Evolutionary conservation across 2,329 filamentous ascomycete genomes (phyloP).

Genomic region (Pseudovirgaria hyperparasitica): DNA sequence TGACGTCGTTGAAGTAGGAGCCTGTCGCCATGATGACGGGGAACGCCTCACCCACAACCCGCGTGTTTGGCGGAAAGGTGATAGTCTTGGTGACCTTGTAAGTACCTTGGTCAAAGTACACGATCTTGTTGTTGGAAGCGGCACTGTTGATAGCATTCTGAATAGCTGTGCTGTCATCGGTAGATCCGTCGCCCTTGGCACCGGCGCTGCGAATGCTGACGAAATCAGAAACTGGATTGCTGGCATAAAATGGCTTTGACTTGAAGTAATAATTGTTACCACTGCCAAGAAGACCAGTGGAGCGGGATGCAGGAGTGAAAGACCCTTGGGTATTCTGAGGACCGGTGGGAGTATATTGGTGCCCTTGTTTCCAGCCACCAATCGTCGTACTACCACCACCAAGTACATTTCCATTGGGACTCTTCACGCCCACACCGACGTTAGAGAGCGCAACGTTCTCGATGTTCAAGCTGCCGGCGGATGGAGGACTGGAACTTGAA

Average conservation of each 20-base stretch:
- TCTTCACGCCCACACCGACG: conserved; percentile 19
- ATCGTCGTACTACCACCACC: conserved; percentile 21
- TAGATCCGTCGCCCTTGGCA: conserved; percentile 68
- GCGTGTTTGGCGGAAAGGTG: conserved; percentile 53
- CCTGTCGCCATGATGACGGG: conserved; percentile 73
- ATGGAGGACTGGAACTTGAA: conserved; percentile 24
- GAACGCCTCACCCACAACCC: conserved; percentile 77
- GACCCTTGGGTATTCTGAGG: conserved; percentile 34
- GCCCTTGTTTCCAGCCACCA: conserved; percentile 22
- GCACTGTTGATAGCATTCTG: conserved; percentile 60
- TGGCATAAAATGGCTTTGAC: conserved; percentile 37
- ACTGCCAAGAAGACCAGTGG: conserved; percentile 32
- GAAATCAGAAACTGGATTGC: conserved; percentile 49
- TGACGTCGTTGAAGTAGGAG: conserved; percentile 31
- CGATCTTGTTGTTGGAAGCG: conserved; percentile 39
- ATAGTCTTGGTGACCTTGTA: conserved; percentile 46
- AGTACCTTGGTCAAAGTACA: conserved; percentile 47
- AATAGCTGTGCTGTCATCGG: conserved; percentile 69
- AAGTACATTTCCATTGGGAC: conserved; percentile 14
- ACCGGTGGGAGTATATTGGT: conserved; percentile 24
- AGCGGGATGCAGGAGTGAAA: conserved; percentile 33
- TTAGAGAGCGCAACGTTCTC: conserved; percentile 37
- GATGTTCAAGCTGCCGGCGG: conserved; percentile 39
- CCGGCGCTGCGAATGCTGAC: conserved; percentile 33
- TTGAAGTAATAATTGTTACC: conserved; percentile 36